These are phyloP conservation scores for Penicillium hesseltinei DNA, from an alignment of 2,329 filamentous ascomycete genomes.

Conservation along the genomic window DNA sequence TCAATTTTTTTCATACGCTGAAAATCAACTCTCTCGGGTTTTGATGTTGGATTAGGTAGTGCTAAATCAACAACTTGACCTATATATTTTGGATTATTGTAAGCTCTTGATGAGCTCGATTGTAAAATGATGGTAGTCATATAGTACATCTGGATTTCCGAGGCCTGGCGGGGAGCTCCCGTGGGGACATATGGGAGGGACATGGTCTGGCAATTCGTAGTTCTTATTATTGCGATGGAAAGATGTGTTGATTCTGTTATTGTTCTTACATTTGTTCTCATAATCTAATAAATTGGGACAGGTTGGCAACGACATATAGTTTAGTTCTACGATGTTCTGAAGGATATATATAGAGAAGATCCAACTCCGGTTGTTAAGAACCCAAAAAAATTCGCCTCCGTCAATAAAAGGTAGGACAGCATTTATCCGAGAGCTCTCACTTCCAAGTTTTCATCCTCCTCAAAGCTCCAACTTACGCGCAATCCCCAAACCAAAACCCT, in stretches of 20 bases:
- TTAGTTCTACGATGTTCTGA: background rate
- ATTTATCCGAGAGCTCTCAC: background rate
- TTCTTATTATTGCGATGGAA: background rate
- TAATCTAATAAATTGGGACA: background rate
- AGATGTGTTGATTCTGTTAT: background rate
- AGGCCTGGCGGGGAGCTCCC: conserved; percentile 11
- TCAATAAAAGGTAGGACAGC: conserved; percentile 6
- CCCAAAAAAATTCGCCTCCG: background rate
- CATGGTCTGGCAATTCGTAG: background rate
- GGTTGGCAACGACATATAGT: background rate
- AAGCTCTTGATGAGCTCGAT: background rate
- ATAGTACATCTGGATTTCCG: background rate
- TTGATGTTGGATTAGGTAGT: conserved; percentile 26
- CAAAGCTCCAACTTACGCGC: background rate
- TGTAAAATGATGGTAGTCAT: background rate
- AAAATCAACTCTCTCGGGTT: conserved; percentile 28
- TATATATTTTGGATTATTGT: conserved; percentile 8
- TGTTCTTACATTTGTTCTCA: too few species aligned
- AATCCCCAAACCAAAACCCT: background rate
- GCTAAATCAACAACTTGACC: conserved; percentile 25
- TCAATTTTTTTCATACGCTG: conserved; percentile 43
- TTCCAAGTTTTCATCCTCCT: background rate
- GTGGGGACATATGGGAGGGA: background rate
- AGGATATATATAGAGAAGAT: background rate
- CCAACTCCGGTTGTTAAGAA: background rate